Conservation (phyloP, 192 early-diverging fungal species). For the Linnemannia zychae region DNA sequence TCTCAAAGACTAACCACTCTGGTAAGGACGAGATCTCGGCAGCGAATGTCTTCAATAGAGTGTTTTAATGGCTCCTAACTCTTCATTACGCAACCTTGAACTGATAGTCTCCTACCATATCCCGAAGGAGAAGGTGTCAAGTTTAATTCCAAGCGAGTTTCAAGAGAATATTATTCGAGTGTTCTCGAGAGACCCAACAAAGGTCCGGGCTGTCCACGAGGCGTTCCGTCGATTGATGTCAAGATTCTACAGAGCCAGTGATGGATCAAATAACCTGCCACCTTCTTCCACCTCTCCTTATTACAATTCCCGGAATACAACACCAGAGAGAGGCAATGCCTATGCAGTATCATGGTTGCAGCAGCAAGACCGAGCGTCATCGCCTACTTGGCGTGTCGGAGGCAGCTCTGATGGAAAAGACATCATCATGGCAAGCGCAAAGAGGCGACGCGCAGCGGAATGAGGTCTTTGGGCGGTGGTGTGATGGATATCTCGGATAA, state of each 20-base stretch:
- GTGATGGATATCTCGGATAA: slow-evolving; percentile 27
- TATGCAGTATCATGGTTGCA: background rate
- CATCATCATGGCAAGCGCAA: background rate
- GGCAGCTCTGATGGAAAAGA: background rate
- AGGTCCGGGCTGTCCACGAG: slow-evolving; percentile 62
- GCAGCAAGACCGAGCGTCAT: slow-evolving; percentile 19
- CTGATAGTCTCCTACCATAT: slow-evolving; percentile 72
- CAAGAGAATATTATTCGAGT: slow-evolving; percentile 79
- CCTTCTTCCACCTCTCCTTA: slow-evolving; percentile 54
- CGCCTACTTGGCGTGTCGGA: slow-evolving; percentile 12
- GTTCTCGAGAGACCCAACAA: slow-evolving; percentile 68
- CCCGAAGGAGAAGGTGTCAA: slow-evolving; percentile 77
- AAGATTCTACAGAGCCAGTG: slow-evolving; percentile 32
- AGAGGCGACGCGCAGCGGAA: slow-evolving; percentile 19
- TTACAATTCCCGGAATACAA: slow-evolving; percentile 45
- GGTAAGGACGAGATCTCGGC: background rate
- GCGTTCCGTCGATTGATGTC: slow-evolving; percentile 58
- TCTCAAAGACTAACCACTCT: slow-evolving; percentile 68
- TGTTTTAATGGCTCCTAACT: background rate
- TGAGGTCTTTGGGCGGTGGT: slow-evolving; percentile 10
- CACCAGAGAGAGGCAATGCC: slow-evolving; percentile 16
- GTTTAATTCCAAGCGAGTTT: slow-evolving; percentile 75
- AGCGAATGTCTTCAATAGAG: background rate
- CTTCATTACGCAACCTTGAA: too few species aligned
- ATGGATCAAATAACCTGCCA: slow-evolving; percentile 39